These are phyloP conservation scores for Cadophora luteo-olivacea DNA, from an alignment of 2,329 filamentous ascomycete species.

Conservation along the genomic window DNA sequence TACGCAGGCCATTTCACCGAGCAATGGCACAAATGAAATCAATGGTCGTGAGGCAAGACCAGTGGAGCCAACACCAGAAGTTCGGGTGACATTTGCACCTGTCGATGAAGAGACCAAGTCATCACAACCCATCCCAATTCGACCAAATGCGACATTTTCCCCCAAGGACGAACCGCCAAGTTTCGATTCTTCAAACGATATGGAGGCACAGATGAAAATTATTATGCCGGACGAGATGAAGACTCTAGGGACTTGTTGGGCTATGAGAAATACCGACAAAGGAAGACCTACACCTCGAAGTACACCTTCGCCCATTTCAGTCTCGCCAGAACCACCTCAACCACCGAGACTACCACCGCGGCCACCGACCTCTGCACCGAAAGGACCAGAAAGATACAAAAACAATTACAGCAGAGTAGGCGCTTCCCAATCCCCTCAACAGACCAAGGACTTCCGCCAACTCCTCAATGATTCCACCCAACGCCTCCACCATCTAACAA, in stretches of 20 bases:
- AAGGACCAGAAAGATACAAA: constrained; percentile 24
- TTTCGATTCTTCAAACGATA: constrained; percentile 30
- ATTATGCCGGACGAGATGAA: constrained; percentile 21
- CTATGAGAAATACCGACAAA: constrained; percentile 5
- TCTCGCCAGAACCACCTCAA: constrained; percentile 1
- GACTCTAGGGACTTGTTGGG: constrained; percentile 12
- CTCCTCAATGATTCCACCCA: constrained; percentile 28
- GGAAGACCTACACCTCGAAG: constrained; percentile 1
- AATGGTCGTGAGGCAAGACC: neutral
- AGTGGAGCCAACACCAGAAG: constrained; percentile 5
- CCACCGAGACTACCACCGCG: neutral
- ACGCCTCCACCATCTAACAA: constrained; percentile 25
- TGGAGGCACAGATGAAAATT: constrained; percentile 19
- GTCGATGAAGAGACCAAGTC: neutral
- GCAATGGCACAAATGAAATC: neutral
- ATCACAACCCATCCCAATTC: constrained; percentile 6
- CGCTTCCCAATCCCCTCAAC: constrained; percentile 11
- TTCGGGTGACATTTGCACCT: constrained; percentile 10
- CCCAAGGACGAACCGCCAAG: neutral
- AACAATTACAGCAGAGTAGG: constrained; percentile 21
- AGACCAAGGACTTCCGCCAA: constrained; percentile 14
- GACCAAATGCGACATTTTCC: neutral
- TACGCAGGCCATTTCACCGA: constrained; percentile 7
- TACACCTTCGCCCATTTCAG: constrained; percentile 16
- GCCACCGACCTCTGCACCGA: constrained; percentile 17